phyloP scores from a whole-genome alignment of 371 early-diverging fungal genomes.

The Syncephalis plumigaleata region DNA sequence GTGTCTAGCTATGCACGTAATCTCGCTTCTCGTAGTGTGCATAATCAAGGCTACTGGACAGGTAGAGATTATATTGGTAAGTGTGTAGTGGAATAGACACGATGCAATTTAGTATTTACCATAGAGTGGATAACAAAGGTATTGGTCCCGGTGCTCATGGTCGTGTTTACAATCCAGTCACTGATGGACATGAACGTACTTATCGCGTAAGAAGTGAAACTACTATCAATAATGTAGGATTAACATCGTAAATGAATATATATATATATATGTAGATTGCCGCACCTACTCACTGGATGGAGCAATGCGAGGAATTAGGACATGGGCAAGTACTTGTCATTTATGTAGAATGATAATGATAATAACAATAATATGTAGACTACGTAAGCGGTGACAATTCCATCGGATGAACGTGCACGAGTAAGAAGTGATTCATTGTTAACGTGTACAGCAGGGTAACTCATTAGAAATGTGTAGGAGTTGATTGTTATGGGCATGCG shows the following conservation, averaged over 20 bases:
- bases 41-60: slow-evolving; percentile 61
- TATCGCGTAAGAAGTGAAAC: slow-evolving; percentile 26
- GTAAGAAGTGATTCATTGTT: not conserved
- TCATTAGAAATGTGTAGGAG: slow-evolving; percentile 17
- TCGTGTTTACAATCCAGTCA: slow-evolving; percentile 20
- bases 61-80: slow-evolving; percentile 55
- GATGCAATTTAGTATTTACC: too few species aligned
- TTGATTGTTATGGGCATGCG: slow-evolving; percentile 40
- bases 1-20: slow-evolving; percentile 44
- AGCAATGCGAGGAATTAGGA: slow-evolving; percentile 24
- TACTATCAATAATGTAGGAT: slow-evolving; percentile 1
- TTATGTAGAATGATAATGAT: not conserved
- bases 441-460: not conserved
- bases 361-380: not conserved
- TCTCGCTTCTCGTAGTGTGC: slow-evolving; percentile 22
- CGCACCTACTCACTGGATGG: slow-evolving; percentile 28
- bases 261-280: slow-evolving; percentile 13
- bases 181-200: slow-evolving; percentile 20
- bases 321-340: slow-evolving; percentile 26
- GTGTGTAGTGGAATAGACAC: not conserved
- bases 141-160: slow-evolving; percentile 74
- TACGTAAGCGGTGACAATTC: not conserved
- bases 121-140: slow-evolving; percentile 10
- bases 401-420: not conserved
- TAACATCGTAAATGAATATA: not conserved